Conservation (phyloP, 2,329 filamentous ascomycete species). For the Pseudopyrenochaeta lycopersici region DNA sequence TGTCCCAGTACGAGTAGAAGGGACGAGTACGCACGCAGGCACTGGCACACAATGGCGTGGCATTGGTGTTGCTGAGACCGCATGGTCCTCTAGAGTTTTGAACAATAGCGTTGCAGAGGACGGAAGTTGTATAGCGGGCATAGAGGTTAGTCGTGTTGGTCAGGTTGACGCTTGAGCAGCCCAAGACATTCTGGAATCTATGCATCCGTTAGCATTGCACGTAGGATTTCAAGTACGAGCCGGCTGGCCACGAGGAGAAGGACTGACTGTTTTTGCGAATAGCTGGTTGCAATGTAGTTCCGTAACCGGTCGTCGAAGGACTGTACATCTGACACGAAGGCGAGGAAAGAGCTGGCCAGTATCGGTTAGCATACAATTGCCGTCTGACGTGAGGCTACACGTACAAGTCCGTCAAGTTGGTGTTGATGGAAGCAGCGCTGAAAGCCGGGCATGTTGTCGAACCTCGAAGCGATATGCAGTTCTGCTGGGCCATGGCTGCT, state of each 20-base stretch:
- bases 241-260: no score
- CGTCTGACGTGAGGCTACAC: constrained; percentile 36
- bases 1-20: constrained; percentile 20
- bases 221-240: no score
- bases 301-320: constrained; percentile 81
- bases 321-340: constrained; percentile 76
- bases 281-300: constrained; percentile 77
- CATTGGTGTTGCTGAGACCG: constrained; percentile 68
- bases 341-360: constrained; percentile 77
- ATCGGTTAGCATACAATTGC: constrained; percentile 24
- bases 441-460: constrained; percentile 79
- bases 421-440: constrained; percentile 75
- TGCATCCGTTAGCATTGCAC: constrained; percentile 47
- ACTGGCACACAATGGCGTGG: constrained; percentile 84
- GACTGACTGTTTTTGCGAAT: constrained; percentile 79
- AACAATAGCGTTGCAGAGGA: constrained; percentile 92
- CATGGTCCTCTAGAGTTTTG: constrained; percentile 84
- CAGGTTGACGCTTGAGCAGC: constrained; percentile 80
- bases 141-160: constrained; percentile 84
- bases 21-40: constrained; percentile 73
- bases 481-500: constrained; percentile 50
- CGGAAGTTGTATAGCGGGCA: constrained; percentile 89
- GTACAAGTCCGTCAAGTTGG: constrained; percentile 72
- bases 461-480: constrained; percentile 72
- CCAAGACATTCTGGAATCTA: constrained; percentile 84